Base-by-base conservation (phyloP, 352 stramenopile genomes). In the Phytophthora cactorum region DNA sequence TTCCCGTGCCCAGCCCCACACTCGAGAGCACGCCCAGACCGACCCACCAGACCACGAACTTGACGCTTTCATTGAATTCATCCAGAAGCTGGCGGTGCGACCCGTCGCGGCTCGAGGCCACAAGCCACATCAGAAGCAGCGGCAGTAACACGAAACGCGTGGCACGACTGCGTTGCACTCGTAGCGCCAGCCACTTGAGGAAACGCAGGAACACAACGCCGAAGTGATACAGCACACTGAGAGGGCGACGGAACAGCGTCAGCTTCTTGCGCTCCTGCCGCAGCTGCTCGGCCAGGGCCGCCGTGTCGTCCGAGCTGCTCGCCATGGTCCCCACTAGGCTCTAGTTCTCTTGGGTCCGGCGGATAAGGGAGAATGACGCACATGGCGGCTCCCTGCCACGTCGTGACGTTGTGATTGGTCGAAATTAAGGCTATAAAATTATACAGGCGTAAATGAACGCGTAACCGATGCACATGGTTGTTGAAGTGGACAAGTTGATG, bases 1-100 rank as follows among this genome's bases (percentile, higher is more conserved):
- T 96, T 50, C 95, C 95, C 22, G 90, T 97, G 59, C 95, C 95
- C 36, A 98, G 86, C 7, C 95, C 95, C n/a, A 98, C 91, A 11
- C 86, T 97, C 59, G 93, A 98, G 38, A 98, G 86, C 49, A 98
- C 90, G 52, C 95, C 95, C 25, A 98, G 87, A 1, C 93, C 91
- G 50, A 98, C 80, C 95, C 95, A 98, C 91, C 93, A 98, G 46
- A 95, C 86, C 31, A 97, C 78, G 73, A 97, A 98, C 79, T 96
- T 79, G 63, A 90, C 81, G 36, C 82, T 86, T 49, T 69, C 72
- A 72, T 95, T 95, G 75, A 96, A 89, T 59, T 95, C 84, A 59
- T 95, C 86, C 41, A 96, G 74, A n/a, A 89, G 43, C 43, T 56
- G 57, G 44, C 90, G 89, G 74, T 96, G 87, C 15, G 84, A 63